A percentile compares a stretch with the other conserved stretches of the same genome.
Evolutionary conservation across 768 basidiomycete genomes (phyloP).

Genomic region (Jaapia argillacea): DNA sequence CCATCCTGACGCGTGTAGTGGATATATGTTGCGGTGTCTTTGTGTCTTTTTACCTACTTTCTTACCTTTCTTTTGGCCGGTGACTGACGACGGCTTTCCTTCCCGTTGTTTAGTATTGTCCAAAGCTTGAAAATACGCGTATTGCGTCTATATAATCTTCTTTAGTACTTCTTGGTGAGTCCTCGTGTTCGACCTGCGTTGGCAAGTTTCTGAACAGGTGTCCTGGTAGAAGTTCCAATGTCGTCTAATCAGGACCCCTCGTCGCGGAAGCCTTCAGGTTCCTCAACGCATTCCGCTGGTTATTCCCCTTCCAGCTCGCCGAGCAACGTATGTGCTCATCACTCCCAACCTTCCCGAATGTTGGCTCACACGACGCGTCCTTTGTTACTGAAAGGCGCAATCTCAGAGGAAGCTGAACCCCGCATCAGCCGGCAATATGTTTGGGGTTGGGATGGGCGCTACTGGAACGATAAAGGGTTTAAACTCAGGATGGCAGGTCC

Average conservation of each 20-base stretch:
- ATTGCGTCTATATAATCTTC: neutral
- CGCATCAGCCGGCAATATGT: constrained; percentile 34
- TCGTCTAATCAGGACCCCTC: constrained; percentile 18
- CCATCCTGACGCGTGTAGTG: too few relatives aligned
- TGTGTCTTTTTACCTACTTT: constrained; percentile 4
- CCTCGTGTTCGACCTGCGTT: neutral
- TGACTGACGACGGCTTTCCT: too few relatives aligned
- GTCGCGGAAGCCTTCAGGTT: constrained; percentile 59
- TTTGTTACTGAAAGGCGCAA: constrained; percentile 21
- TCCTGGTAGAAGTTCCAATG: neutral
- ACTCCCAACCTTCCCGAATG: too few relatives aligned
- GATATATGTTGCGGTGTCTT: too few relatives aligned
- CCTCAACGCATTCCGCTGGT: constrained; percentile 53
- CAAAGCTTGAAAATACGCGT: constrained; percentile 4
- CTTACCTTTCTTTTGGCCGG: neutral
- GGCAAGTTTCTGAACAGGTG: neutral
- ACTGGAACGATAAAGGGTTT: constrained; percentile 38
- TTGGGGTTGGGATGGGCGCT: constrained; percentile 41
- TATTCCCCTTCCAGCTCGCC: constrained; percentile 58
- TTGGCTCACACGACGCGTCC: too few relatives aligned
- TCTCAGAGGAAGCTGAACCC: constrained; percentile 37
- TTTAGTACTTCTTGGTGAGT: neutral
- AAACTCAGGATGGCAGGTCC: constrained; percentile 61
- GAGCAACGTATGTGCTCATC: constrained; percentile 33
- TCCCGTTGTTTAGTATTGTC: constrained; percentile 4